Conservation (phyloP, 805 yeast genomes). For the Lipomyces lipofer region DNA sequence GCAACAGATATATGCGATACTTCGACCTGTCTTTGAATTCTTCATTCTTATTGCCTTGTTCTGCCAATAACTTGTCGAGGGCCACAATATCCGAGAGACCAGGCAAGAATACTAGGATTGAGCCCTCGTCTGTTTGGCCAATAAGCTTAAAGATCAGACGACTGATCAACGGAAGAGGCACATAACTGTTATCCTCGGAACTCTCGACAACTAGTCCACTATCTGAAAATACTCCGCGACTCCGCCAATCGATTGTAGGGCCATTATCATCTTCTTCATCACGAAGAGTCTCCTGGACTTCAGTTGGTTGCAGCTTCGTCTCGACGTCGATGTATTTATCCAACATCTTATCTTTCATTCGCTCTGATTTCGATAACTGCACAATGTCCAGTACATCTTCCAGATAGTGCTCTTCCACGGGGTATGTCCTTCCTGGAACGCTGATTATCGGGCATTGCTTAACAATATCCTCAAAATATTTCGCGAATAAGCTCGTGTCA, state of each 20-base stretch:
- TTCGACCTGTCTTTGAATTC: background rate
- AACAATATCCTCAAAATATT: constrained; percentile 51
- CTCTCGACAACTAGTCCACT: background rate
- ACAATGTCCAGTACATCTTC: constrained; percentile 49
- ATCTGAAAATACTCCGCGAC: constrained; percentile 10
- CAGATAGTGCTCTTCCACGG: constrained; percentile 74
- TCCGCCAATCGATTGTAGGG: constrained; percentile 21
- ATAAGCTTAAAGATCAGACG: constrained; percentile 17
- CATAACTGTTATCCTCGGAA: constrained; percentile 18
- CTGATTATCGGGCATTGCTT: constrained; percentile 62
- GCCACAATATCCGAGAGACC: constrained; percentile 29
- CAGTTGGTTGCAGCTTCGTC: background rate
- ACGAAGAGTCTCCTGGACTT: background rate
- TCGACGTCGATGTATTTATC: background rate
- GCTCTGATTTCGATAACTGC: background rate
- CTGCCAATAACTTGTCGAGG: constrained; percentile 9
- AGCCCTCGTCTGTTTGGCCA: constrained; percentile 16
- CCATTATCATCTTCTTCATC: background rate
- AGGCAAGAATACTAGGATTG: constrained; percentile 33
- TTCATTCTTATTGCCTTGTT: background rate
- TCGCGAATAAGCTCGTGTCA: constrained; percentile 62
- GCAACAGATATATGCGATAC: constrained; percentile 24
- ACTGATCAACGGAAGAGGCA: constrained; percentile 22
- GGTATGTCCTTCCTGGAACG: constrained; percentile 91
- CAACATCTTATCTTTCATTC: background rate